Percentiles rank a stretch among this genome's conserved stretches.
These are phyloP conservation scores for Coniochaeta ligniaria DNA, from an alignment of 2,329 filamentous ascomycete species.

Conservation along the genomic window DNA sequence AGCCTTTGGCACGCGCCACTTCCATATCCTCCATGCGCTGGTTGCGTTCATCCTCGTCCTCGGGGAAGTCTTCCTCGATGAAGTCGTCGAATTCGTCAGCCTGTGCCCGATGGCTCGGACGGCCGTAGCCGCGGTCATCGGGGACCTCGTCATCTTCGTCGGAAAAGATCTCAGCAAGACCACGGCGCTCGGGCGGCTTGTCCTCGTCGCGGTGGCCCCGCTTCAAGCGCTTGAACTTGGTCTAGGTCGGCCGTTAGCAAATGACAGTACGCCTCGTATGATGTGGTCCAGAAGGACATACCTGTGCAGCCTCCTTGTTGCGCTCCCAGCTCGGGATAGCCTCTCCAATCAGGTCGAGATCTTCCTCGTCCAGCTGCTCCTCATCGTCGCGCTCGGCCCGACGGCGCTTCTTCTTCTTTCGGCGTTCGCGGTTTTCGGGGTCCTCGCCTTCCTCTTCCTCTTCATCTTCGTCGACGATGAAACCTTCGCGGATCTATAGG, in stretches of 20 bases:
- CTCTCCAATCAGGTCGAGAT: slow-evolving; percentile 89
- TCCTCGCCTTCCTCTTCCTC: slow-evolving; percentile 63
- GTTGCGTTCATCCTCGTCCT: slow-evolving; percentile 72
- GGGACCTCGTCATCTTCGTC: slow-evolving; percentile 79
- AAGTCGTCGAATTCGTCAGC: slow-evolving; percentile 88
- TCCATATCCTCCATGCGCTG: slow-evolving; percentile 79
- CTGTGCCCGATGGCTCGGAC: slow-evolving; percentile 49
- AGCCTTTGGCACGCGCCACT: slow-evolving; percentile 71
- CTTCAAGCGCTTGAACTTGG: slow-evolving; percentile 94
- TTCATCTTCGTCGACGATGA: slow-evolving; percentile 90
- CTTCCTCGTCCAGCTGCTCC: slow-evolving; percentile 89
- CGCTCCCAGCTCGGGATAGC: slow-evolving; percentile 64
- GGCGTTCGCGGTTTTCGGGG: slow-evolving; percentile 43
- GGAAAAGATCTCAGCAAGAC: slow-evolving; percentile 88
- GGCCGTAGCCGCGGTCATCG: slow-evolving; percentile 44
- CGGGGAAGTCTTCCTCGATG: slow-evolving; percentile 92
- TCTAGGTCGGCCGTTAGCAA: slow-evolving; percentile 37
- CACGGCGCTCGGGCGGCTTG: slow-evolving; percentile 56
- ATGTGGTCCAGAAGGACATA: slow-evolving; percentile 29
- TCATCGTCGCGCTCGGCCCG: slow-evolving; percentile 72
- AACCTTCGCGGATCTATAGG: slow-evolving; percentile 76
- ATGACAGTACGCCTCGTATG: neutral
- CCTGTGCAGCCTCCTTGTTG: slow-evolving; percentile 60
- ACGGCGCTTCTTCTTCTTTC: slow-evolving; percentile 71
- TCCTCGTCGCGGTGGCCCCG: slow-evolving; percentile 74